Evolutionary conservation across 768 basidiomycete species (phyloP), one percentile per base, ranked within the genome.

Genomic region (Collybia sordida): DNA sequence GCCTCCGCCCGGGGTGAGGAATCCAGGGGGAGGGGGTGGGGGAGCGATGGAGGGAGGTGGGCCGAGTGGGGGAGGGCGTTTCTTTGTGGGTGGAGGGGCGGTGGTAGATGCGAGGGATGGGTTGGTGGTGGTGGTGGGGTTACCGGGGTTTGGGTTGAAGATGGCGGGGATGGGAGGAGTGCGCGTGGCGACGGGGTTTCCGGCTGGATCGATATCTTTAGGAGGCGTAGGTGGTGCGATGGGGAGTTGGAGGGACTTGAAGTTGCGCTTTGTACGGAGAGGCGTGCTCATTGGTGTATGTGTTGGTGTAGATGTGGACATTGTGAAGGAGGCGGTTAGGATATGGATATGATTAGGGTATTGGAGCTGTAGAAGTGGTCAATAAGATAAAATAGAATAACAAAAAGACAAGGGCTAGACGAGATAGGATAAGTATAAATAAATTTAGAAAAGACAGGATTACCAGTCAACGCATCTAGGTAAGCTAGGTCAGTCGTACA

Each of bases 231-330:
- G 65, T 21, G 62, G 51, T 24, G 69, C 55, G 48, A 85, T 82
- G 54, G 81, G 78, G 62, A 94, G 83, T 70, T 86, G 82, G 15
- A 94, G 81, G 31, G 79, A 82, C 70, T 92, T 93, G 80, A 91
- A 92, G 67, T 94, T 94, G 57, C 92, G 85, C 68, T 93, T 94
- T 76, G 91, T 91, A 67, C 90, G 86, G 77, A 49, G 86, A 81
- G 27, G 47, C 31, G 31, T 31, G 31, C 31, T 11, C 3, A 14
- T 31, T 4, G 31, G 31, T n/a, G n/a, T n/a, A n/a, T n/a, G n/a
- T n/a, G n/a, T n/a, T n/a, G n/a, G n/a, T n/a, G n/a, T n/a, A n/a
- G n/a, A n/a, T 6, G 31, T 31, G 31, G 31, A 31, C 31, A 31
- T 31, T 3, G 31, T 31, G n/a, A n/a, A n/a, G n/a, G n/a, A n/a